Percentiles rank a stretch among this genome's conserved stretches.
phyloP scores from a whole-genome alignment of 129 eudicot genomes.

The Tanacetum coccineum region DNA sequence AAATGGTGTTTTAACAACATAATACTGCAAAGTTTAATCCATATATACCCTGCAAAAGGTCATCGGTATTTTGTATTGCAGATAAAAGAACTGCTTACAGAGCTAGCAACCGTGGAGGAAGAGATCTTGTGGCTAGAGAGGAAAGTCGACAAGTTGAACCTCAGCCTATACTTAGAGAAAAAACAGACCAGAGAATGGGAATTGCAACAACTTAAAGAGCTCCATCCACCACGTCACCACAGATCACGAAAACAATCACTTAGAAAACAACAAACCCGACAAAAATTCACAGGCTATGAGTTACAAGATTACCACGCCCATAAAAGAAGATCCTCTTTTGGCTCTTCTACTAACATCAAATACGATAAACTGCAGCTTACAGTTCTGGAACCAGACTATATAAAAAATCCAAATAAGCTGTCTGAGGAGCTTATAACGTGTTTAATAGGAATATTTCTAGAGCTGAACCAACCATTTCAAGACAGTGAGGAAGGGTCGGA shows the following conservation, averaged over 20 bases:
- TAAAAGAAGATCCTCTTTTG: conserved; percentile 51
- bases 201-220: conserved; percentile 27
- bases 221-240: conserved; percentile 35
- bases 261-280: conserved; percentile 27
- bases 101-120: conserved; percentile 64
- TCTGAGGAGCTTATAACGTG: conserved; percentile 76
- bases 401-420: conserved; percentile 62
- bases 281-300: conserved; percentile 31
- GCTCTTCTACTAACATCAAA: conserved; percentile 47
- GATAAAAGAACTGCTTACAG: conserved; percentile 73
- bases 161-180: conserved; percentile 48
- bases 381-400: conserved; percentile 11
- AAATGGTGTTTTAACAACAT: background rate
- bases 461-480: conserved; percentile 43
- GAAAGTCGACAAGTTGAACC: conserved; percentile 48
- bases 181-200: conserved; percentile 52
- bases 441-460: conserved; percentile 60
- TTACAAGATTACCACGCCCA: conserved; percentile 29
- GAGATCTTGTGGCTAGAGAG: conserved; percentile 67
- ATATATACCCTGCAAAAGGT: background rate
- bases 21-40: background rate
- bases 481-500: conserved; percentile 41
- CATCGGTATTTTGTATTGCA: conserved; percentile 20
- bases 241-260: conserved; percentile 35
- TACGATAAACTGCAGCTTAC: conserved; percentile 11